Conservation (phyloP, 257 asterid species). For the Nicotiana noctiflora region DNA sequence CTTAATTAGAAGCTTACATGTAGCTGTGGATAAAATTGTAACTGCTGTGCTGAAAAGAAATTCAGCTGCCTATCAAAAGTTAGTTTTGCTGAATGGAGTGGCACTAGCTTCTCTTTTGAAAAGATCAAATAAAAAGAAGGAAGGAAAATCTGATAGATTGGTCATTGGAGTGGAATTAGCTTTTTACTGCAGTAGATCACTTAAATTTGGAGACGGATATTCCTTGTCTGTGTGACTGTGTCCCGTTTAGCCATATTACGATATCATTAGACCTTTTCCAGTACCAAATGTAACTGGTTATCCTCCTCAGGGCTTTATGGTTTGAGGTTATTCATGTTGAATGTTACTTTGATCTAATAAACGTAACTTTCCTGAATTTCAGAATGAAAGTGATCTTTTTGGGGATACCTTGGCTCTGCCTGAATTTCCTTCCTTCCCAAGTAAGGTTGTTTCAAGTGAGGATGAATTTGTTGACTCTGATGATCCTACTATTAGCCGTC, state of each 20-base stretch:
- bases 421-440: slow-evolving; percentile 75
- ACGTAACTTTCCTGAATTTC: slow-evolving; percentile 16
- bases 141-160: background rate
- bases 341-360: background rate
- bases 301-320: background rate
- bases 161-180: background rate
- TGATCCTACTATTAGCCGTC: slow-evolving; percentile 61
- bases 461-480: slow-evolving; percentile 92
- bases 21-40: background rate
- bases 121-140: no score
- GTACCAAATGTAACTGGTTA: background rate
- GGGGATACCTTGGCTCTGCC: slow-evolving; percentile 81
- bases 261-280: background rate
- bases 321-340: background rate
- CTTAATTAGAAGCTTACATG: background rate
- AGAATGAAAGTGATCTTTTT: slow-evolving; percentile 90
- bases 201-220: background rate
- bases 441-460: slow-evolving; percentile 86
- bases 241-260: background rate
- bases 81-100: background rate
- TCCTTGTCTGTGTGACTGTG: background rate
- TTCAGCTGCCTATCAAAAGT: background rate
- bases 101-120: background rate
- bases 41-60: background rate
- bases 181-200: background rate